A percentile compares a stretch with the other conserved stretches of the same genome.
Evolutionary conservation across 2,329 filamentous ascomycete species (phyloP).

Genomic region (Pyricularia grisea): DNA sequence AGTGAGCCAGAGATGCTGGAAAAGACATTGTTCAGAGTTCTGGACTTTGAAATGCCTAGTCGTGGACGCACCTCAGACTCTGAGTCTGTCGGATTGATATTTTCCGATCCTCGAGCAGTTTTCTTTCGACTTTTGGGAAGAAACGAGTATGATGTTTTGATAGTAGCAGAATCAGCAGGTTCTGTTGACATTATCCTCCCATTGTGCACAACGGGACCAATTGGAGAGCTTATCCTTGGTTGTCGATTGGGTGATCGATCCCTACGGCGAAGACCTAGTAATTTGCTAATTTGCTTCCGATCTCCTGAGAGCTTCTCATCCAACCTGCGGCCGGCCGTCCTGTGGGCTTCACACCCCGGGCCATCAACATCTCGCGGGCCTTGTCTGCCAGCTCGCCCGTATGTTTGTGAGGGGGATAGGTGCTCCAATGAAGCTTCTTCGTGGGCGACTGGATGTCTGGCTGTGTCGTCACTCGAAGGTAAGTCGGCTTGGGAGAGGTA

Average conservation of each 20-base stretch:
- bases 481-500: neutral
- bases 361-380: neutral
- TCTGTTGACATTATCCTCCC: constrained; percentile 1
- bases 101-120: neutral
- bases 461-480: neutral
- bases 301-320: neutral
- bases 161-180: neutral
- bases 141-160: constrained; percentile 6
- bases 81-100: neutral
- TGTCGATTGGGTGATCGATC: neutral
- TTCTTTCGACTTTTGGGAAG: neutral
- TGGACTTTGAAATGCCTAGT: constrained; percentile 2
- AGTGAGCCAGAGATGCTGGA: constrained; percentile 6
- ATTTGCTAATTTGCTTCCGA: neutral
- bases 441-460: neutral
- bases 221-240: neutral
- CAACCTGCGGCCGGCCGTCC: neutral
- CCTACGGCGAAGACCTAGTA: constrained; percentile 1
- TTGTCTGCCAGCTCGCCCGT: neutral
- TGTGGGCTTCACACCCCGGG: neutral
- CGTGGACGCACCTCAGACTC: neutral
- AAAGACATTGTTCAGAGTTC: constrained; percentile 6
- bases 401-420: neutral
- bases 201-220: constrained; percentile 4
- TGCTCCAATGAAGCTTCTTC: neutral